Evolutionary conservation across 495 filamentous ascomycete genomes (phyloP).

Genomic region (Neurospora sp.): DNA sequence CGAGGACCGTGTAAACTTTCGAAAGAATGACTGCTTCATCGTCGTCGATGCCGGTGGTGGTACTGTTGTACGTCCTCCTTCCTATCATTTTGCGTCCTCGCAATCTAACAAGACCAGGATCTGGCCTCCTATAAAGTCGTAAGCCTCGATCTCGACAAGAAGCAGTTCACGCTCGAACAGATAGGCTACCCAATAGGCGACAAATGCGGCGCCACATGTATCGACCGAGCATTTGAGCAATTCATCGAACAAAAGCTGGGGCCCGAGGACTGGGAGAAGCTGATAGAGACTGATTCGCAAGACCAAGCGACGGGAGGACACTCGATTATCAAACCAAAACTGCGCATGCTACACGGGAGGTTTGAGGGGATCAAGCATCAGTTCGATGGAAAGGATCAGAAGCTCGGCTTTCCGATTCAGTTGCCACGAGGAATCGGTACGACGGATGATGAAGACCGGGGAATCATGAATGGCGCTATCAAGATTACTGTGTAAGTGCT

Average conservation of each 20-base stretch:
- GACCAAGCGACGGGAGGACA: conserved; percentile 11
- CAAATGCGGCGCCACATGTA: conserved; percentile 20
- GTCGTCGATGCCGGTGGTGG: conserved; percentile 49
- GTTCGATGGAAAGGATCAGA: conserved; percentile 14
- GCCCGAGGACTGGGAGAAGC: conserved; percentile 10
- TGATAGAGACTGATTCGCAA: conserved; percentile 5
- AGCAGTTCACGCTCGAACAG: conserved; percentile 12
- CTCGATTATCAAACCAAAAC: conserved; percentile 12
- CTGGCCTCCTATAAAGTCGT: conserved; percentile 19
- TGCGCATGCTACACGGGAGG: conserved; percentile 13
- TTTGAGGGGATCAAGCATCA: conserved; percentile 22
- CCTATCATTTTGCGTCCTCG: neutral
- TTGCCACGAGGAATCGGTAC: conserved; percentile 9
- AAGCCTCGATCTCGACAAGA: conserved; percentile 11
- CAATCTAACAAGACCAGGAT: conserved; percentile 7
- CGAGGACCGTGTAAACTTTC: conserved; percentile 9
- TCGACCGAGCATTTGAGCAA: conserved; percentile 17
- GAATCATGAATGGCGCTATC: conserved; percentile 10
- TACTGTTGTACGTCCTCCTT: conserved; percentile 38
- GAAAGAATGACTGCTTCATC: conserved; percentile 40
- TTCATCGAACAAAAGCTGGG: conserved; percentile 12
- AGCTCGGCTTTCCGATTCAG: conserved; percentile 7
- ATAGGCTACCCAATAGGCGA: conserved; percentile 12
- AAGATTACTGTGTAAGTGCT: conserved; percentile 8
- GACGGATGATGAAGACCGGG: conserved; percentile 1